phyloP scores from a whole-genome alignment of 352 stramenopile species.

The Phytophthora hybrid region DNA sequence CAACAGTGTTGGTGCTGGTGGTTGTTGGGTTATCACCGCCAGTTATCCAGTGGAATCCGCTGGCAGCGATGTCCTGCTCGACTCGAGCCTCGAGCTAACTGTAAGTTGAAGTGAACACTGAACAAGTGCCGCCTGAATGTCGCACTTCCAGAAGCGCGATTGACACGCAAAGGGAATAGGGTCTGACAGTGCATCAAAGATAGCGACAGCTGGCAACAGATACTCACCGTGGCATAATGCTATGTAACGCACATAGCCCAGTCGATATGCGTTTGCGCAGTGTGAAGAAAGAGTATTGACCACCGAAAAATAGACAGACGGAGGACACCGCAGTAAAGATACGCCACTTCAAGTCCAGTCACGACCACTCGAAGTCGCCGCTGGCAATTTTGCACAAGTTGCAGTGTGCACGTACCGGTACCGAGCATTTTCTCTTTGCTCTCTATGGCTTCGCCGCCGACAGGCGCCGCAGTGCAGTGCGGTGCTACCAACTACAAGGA shows the following conservation, averaged over 20 bases:
- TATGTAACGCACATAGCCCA: not conserved
- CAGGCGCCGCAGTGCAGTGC: not conserved
- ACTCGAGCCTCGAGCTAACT: not conserved
- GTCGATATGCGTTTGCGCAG: not conserved
- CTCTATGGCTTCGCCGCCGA: conserved; percentile 3
- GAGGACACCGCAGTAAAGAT: conserved; percentile 4
- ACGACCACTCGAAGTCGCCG: conserved; percentile 29
- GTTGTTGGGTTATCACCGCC: too few species aligned
- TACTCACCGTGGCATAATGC: not conserved
- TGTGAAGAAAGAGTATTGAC: not conserved
- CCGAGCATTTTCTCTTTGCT: not conserved
- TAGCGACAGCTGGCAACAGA: not conserved
- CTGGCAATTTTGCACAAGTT: not conserved
- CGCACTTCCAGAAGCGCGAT: not conserved
- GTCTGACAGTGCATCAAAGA: not conserved
- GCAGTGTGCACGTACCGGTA: not conserved
- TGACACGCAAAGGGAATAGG: conserved; percentile 3
- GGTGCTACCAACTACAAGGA: not conserved
- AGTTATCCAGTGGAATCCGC: too few species aligned
- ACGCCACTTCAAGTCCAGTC: conserved; percentile 15
- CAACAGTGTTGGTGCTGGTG: too few species aligned
- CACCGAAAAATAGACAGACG: not conserved
- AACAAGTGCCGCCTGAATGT: not conserved
- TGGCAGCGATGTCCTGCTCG: too few species aligned
- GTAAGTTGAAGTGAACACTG: not conserved